Base-by-base conservation (phyloP, 345 rosid species). In the Aquilaria sinensis region DNA sequence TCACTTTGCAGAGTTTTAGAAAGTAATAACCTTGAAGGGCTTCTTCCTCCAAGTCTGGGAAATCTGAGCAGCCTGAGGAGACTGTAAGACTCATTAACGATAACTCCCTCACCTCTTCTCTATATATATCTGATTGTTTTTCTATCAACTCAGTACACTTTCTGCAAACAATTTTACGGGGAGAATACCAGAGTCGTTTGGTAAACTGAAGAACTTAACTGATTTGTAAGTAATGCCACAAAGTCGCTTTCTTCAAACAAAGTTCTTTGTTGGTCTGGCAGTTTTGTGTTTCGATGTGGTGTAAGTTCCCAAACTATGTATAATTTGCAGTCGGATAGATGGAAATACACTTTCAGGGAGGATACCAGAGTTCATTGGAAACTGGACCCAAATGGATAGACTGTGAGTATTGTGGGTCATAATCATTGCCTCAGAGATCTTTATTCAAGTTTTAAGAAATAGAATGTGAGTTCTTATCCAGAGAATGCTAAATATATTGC, bases 331-430 rank as follows among this genome's bases (percentile, higher is more conserved):
- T 68, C 77, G 93, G 76, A 75, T 90, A 49, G 97, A 90, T 76
- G 99, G 96, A 53, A 94, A 32, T 73, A 61, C 59, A 54, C 12
- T 94, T 49, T 82, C 90, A 0, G 99, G 97, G 12, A 83, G 75
- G 75, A 80, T 94, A 67, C 96, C 99, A 4, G 78, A 80, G 53
- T 78, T 94, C 37, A 85, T 94, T 0, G 97, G 93, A 54, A 90
- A 81, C 57, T 94, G 97, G 99, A 90, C 86, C 52, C 64, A 11
- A 12, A 71, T 94, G 11, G 4, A 0, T 0, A 83, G 76, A 66
- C 75, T 94, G 96, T 90, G 74, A 78, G 96, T 81, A 31, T 49
- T 49, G 29, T 61, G 14, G 50, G 51, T 7, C 23, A 49, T 37
- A 37, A 46, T 11, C 47, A 6, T 47, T 31, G 7, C 23, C 12